Evolutionary conservation across 169 alveolate genomes (phyloP).

Genomic region (Plasmodium billcollinsi): DNA sequence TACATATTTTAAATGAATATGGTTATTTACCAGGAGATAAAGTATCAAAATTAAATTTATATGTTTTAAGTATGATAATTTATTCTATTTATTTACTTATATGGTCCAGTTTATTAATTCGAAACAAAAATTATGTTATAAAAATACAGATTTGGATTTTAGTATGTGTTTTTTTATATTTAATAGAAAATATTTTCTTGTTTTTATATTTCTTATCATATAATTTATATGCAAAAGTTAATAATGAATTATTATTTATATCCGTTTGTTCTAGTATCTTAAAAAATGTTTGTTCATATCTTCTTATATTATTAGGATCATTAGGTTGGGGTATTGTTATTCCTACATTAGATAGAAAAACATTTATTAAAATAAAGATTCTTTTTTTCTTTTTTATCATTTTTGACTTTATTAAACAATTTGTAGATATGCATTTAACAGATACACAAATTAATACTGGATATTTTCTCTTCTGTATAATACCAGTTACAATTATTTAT

Average conservation of each 20-base stretch:
- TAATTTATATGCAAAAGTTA: conserved; percentile 51
- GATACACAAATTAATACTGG: conserved; percentile 56
- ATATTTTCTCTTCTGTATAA: conserved; percentile 49
- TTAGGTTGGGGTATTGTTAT: conserved; percentile 78
- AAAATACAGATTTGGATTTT: conserved; percentile 75
- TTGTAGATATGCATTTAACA: conserved; percentile 62
- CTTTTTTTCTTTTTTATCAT: conserved; percentile 70
- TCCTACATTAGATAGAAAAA: conserved; percentile 70
- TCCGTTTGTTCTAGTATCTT: conserved; percentile 67
- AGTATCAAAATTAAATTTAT: conserved; percentile 70
- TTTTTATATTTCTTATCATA: conserved; percentile 58
- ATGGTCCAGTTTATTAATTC: conserved; percentile 58
- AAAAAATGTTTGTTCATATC: conserved; percentile 74
- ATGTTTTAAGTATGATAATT: conserved; percentile 35
- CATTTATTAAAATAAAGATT: conserved; percentile 65
- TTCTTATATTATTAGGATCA: conserved; percentile 72
- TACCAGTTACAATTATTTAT: conserved; percentile 56
- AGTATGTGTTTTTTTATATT: conserved; percentile 65
- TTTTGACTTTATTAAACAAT: conserved; percentile 76
- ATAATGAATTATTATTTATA: conserved; percentile 50
- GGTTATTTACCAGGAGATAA: conserved; percentile 78
- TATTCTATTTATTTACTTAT: conserved; percentile 39
- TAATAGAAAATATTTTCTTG: conserved; percentile 51
- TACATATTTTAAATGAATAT: conserved; percentile 73
- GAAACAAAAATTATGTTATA: conserved; percentile 44